Evolutionary conservation across 2,329 filamentous ascomycete species (phyloP), one percentile per base, ranked within the genome.

Genomic region (Phaeosphaeriaceae sp.): DNA sequence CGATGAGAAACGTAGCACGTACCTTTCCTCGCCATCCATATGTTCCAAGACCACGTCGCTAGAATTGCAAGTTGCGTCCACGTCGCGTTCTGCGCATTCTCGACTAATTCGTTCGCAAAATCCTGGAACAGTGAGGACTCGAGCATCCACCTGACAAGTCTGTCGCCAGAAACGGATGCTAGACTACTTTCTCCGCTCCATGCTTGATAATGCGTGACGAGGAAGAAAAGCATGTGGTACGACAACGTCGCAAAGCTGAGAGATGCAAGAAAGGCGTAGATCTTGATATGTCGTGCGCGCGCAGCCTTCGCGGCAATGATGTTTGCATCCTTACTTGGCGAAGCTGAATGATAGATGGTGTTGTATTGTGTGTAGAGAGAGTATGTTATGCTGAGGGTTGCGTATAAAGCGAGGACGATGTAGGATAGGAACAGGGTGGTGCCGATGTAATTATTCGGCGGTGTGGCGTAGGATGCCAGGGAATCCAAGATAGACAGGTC

Each of bases 161-260:
- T 58, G 2, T 54, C 33, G 7, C 46, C 17, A 0, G 47, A 47
- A 1, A 65, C 24, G 31, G 56, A 47, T 5, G 51, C 47, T 2
- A 53, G 22, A 10, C 31, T 50, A 21, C 52, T 19, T 60, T 51
- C 48, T 3, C 58, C 53, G 20, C 46, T 66, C 72, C 72, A 75
- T 20, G 58, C 36, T 1, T 58, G 24, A n/a, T 69, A 71, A 2
- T 70, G 72, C 2, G 49, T 53, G 15, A 72, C 57, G 3, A 76
- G 61, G 48, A 76, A 76, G 36, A 60, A 65, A 17, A 72, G 65
- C 73, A 76, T 76, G 48, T 75, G 61, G 46, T 68, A 74, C 0
- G 70, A 72, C 1, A 75, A 53, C 1, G 63, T 64, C 3, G 62
- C 60, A 53, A 77, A 76, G 52, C 66, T 72, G 25, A 73, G 50